Conservation (phyloP, 805 yeast genomes). For the Saturnispora sekii region DNA sequence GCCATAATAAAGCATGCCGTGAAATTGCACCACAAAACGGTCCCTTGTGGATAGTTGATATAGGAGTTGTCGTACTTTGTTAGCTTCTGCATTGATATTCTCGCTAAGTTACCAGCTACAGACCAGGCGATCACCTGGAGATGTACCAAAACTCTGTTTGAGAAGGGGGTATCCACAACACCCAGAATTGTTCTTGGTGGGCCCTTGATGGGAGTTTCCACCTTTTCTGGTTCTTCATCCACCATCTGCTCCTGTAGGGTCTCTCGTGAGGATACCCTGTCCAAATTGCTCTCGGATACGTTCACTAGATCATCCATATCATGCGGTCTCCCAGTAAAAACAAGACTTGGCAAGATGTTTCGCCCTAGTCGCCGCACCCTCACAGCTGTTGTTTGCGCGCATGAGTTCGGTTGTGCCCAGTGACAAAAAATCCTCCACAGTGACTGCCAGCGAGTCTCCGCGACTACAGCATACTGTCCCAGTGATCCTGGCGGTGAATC, state of each 20-base stretch:
- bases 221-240: constrained; percentile 10
- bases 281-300: too few relatives aligned
- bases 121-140: constrained; percentile 10
- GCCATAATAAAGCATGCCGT: constrained; percentile 70
- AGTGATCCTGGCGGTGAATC: too few relatives aligned
- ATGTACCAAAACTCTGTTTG: constrained; percentile 8
- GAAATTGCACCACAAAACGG: constrained; percentile 69
- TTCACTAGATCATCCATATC: too few relatives aligned
- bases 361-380: too few relatives aligned
- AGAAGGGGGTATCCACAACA: constrained; percentile 15
- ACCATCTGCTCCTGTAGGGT: constrained; percentile 12
- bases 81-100: constrained; percentile 12
- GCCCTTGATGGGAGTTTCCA: constrained; percentile 2
- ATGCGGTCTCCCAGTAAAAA: too few relatives aligned
- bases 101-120: constrained; percentile 13
- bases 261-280: too few relatives aligned
- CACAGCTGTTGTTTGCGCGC: too few relatives aligned
- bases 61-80: constrained; percentile 13
- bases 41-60: constrained; percentile 13
- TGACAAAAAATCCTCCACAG: too few relatives aligned
- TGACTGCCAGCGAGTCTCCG: too few relatives aligned
- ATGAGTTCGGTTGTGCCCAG: too few relatives aligned
- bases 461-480: too few relatives aligned
- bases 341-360: too few relatives aligned
- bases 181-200: neutral